Percentiles rank a stretch among this genome's conserved stretches.
Evolutionary conservation across 2,329 filamentous ascomycete genomes (phyloP).

Genomic region (Dactylonectria macrodidyma): DNA sequence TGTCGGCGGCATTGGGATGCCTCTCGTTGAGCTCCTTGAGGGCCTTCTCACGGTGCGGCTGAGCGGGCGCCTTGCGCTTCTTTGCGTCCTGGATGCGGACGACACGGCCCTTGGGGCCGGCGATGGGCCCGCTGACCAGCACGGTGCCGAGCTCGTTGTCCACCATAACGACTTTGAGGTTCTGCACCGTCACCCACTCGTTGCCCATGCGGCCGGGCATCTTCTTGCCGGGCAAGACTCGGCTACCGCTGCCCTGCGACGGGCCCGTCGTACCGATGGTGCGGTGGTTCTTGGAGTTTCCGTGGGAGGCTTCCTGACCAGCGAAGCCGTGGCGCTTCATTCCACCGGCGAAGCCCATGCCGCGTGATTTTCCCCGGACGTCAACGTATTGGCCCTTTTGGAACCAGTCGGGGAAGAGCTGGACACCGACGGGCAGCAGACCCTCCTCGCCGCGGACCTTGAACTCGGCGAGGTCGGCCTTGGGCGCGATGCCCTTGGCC

Average conservation of each 20-base stretch:
- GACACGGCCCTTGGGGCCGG: constrained; percentile 88
- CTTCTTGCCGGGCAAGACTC: constrained; percentile 95
- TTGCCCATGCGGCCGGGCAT: constrained; percentile 98
- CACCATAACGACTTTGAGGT: constrained; percentile 89
- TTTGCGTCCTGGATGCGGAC: constrained; percentile 92
- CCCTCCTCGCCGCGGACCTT: constrained; percentile 82
- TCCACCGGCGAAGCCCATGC: constrained; percentile 95
- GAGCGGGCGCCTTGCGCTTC: constrained; percentile 78
- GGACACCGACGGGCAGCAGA: constrained; percentile 81
- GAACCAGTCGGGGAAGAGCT: constrained; percentile 92
- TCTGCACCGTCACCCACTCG: constrained; percentile 90
- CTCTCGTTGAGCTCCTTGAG: constrained; percentile 61
- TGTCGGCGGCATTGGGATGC: constrained; percentile 61
- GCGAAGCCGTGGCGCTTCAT: constrained; percentile 97
- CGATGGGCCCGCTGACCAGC: constrained; percentile 87
- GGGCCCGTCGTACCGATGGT: constrained; percentile 92
- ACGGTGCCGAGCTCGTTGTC: constrained; percentile 90
- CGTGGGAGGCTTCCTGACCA: constrained; percentile 93
- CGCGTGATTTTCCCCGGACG: constrained; percentile 82
- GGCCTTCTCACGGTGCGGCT: constrained; percentile 64
- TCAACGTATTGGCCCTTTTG: constrained; percentile 92
- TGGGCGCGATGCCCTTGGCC: constrained; percentile 84
- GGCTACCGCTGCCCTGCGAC: constrained; percentile 91
- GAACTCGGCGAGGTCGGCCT: constrained; percentile 89
- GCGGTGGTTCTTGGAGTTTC: constrained; percentile 94